Percentiles rank a stretch among this genome's conserved stretches.
These are phyloP conservation scores for Euphorbia celastroides DNA, from an alignment of 441 rosid species.

Conservation along the genomic window DNA sequence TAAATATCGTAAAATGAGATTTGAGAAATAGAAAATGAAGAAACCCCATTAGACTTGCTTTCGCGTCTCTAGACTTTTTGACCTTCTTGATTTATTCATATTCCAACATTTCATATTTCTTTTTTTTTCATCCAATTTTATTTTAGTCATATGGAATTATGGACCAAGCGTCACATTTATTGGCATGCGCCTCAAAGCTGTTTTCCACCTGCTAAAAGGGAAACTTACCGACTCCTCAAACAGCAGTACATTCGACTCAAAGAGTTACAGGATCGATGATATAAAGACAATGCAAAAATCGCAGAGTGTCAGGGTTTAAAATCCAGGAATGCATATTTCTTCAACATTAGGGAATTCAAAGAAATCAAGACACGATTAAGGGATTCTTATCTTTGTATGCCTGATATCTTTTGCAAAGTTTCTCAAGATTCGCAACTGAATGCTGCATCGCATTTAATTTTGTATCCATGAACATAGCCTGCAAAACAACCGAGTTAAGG, in stretches of 20 bases:
- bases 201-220: background rate
- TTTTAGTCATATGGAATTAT: no score
- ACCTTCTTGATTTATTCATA: no score
- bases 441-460: constrained; percentile 96
- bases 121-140: no score
- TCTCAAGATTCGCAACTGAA: constrained; percentile 58
- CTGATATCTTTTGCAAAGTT: constrained; percentile 64
- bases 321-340: background rate
- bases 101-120: no score
- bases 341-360: background rate
- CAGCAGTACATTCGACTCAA: background rate
- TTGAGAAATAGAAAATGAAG: no score
- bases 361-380: constrained; percentile 39
- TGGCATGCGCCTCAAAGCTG: no score
- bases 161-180: no score
- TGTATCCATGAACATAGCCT: constrained; percentile 88
- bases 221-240: background rate
- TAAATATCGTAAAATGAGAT: no score
- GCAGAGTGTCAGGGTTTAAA: background rate
- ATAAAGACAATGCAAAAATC: background rate
- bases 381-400: constrained; percentile 56
- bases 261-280: background rate
- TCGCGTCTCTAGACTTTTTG: no score
- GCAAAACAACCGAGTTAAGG: constrained; percentile 16
- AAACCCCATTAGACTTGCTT: no score